Evolutionary conservation across 1,139 yeast genomes (phyloP).

Genomic region (Meyerozyma athensensis): DNA sequence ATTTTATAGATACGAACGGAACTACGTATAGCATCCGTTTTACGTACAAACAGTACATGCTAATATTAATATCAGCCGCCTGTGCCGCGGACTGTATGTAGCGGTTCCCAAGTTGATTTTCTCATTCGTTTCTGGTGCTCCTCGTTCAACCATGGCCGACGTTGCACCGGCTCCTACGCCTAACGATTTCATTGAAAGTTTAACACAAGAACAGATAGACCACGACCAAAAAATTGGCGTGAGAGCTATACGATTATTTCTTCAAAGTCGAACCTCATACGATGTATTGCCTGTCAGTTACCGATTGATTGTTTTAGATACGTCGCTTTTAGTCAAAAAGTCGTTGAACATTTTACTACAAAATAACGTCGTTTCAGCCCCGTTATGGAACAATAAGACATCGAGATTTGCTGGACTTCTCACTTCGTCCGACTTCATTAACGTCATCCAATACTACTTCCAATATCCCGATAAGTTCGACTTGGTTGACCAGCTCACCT

Average conservation of each 20-base stretch:
- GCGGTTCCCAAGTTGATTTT: background rate
- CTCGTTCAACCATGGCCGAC: slow-evolving; percentile 15
- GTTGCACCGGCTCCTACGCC: slow-evolving; percentile 29
- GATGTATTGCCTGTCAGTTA: slow-evolving; percentile 96
- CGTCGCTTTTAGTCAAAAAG: slow-evolving; percentile 84
- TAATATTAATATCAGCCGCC: no score
- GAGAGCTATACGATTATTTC: slow-evolving; percentile 74
- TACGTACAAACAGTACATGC: no score
- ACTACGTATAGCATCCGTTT: no score
- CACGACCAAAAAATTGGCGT: slow-evolving; percentile 65
- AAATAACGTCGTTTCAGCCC: slow-evolving; percentile 93
- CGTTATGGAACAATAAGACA: slow-evolving; percentile 89
- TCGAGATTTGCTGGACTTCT: slow-evolving; percentile 91
- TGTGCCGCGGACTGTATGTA: background rate
- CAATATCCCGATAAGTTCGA: slow-evolving; percentile 89
- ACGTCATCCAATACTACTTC: slow-evolving; percentile 91
- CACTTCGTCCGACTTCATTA: slow-evolving; percentile 89
- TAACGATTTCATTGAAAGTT: slow-evolving; percentile 40
- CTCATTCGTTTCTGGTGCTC: background rate
- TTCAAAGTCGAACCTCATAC: slow-evolving; percentile 89
- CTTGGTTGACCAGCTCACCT: slow-evolving; percentile 77
- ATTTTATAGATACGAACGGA: no score
- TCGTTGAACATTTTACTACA: slow-evolving; percentile 86
- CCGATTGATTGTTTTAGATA: slow-evolving; percentile 88
- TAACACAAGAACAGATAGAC: slow-evolving; percentile 41